These are phyloP conservation scores for Phytophthora citricola DNA, from an alignment of 352 stramenopile genomes.

Conservation along the genomic window DNA sequence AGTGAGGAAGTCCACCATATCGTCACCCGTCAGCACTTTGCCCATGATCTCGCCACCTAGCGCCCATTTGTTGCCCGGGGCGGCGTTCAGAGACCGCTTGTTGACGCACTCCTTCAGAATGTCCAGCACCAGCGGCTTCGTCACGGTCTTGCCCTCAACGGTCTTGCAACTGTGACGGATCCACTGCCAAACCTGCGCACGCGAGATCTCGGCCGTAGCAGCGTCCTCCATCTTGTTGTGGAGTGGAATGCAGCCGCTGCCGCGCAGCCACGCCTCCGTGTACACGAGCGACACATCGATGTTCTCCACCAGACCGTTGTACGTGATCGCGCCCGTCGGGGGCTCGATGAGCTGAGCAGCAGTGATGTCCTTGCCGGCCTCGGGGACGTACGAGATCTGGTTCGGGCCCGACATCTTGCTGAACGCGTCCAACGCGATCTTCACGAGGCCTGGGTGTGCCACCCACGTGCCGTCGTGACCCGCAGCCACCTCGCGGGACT, in stretches of 20 bases:
- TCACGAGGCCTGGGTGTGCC: constrained; percentile 94
- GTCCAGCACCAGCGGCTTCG: constrained; percentile 66
- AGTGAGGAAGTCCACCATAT: constrained; percentile 87
- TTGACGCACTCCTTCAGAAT: constrained; percentile 75
- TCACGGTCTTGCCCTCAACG: constrained; percentile 69
- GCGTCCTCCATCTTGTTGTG: constrained; percentile 97
- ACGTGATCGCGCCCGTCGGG: constrained; percentile 81
- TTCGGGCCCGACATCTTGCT: constrained; percentile 94
- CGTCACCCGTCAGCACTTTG: constrained; percentile 75
- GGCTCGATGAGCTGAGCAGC: constrained; percentile 70
- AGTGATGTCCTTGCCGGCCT: constrained; percentile 64
- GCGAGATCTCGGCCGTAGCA: constrained; percentile 94
- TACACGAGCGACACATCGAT: constrained; percentile 94
- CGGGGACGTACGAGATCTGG: constrained; percentile 84
- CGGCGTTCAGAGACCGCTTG: constrained; percentile 53
- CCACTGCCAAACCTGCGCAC: constrained; percentile 96
- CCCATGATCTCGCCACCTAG: constrained; percentile 69
- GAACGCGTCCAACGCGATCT: constrained; percentile 94
- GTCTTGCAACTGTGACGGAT: constrained; percentile 75
- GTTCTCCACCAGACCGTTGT: constrained; percentile 87
- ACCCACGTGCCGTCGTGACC: constrained; percentile 98
- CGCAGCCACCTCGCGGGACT: constrained; percentile 89
- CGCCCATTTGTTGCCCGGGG: constrained; percentile 66
- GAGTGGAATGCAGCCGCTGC: constrained; percentile 93
- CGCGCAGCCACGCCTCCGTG: constrained; percentile 94